Conservation (phyloP, 1,284 basidiomycete genomes). For the Trichosporon sp. region DNA sequence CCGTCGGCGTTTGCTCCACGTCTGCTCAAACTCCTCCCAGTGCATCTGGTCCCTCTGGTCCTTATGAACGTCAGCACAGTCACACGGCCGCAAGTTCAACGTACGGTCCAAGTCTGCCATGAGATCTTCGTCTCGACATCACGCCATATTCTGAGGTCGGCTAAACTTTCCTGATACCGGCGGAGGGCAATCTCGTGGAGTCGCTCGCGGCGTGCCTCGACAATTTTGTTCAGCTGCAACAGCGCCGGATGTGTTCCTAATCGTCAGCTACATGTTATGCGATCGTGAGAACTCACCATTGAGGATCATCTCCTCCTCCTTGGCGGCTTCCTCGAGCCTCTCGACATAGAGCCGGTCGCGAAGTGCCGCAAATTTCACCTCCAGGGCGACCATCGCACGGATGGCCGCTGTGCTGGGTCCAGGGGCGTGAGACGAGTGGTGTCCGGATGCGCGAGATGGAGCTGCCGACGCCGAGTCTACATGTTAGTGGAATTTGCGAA, state of each 20-base stretch:
- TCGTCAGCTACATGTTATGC: not conserved
- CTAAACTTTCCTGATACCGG: slow-evolving; percentile 45
- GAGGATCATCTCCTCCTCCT: slow-evolving; percentile 54
- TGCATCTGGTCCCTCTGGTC: slow-evolving; percentile 47
- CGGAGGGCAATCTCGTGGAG: slow-evolving; percentile 43
- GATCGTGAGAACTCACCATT: slow-evolving; percentile 44
- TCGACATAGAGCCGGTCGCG: slow-evolving; percentile 55
- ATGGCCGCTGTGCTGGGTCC: slow-evolving; percentile 50
- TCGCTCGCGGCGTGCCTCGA: slow-evolving; percentile 36
- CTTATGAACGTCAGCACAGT: slow-evolving; percentile 22
- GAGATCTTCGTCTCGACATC: slow-evolving; percentile 46
- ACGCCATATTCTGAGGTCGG: slow-evolving; percentile 47
- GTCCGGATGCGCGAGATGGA: slow-evolving; percentile 3
- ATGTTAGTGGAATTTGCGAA: not conserved
- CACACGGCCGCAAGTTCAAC: slow-evolving; percentile 13
- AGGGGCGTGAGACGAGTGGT: slow-evolving; percentile 41
- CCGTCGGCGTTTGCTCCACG: slow-evolving; percentile 51
- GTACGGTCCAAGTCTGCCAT: slow-evolving; percentile 52
- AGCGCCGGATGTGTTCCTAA: slow-evolving; percentile 54
- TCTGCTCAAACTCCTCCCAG: slow-evolving; percentile 51
- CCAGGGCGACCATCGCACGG: slow-evolving; percentile 53
- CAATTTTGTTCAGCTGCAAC: slow-evolving; percentile 47
- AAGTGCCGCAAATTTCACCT: slow-evolving; percentile 55
- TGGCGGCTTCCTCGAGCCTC: slow-evolving; percentile 53
- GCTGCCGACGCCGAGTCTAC: slow-evolving; percentile 6